Base-by-base conservation (phyloP, 495 filamentous ascomycete genomes). In the Penicillium taxi region DNA sequence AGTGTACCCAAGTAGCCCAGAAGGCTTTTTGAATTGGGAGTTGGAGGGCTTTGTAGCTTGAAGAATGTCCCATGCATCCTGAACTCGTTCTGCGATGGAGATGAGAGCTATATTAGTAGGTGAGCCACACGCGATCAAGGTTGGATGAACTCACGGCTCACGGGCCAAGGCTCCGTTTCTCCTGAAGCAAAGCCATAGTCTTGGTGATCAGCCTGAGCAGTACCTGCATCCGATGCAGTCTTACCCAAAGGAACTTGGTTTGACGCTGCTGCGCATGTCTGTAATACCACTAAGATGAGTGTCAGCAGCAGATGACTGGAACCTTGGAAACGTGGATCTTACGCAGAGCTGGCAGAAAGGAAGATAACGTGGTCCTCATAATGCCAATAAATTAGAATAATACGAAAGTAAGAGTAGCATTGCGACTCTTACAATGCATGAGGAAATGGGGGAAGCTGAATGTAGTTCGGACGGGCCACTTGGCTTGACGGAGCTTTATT, bases 401-500 rank as follows among this genome's bases (percentile, higher is more conserved):
- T 30, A 43, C 6, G 33, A 32, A 23, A 50, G 33, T 52, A 39
- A 58, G 55, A 58, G 45, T 58, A 55, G 53, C 66, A 69, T 69
- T 51, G 58, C 63, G 65, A 62, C 56, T 34, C 43, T 26, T 32
- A 26, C 4, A 22, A 19, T 25, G 25, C 19, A 36, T 21, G 16
- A 13, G 36, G 33, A 29, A 19, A 25, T 27, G 12, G 13, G 31
- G 28, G 26, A 26, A 26, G 38, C 41, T 55, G 45, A n/a, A 55
- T 48, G 44, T 48, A 40, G 42, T 50, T 40, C 37, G 37, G 52
- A 58, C 52, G 49, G 61, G 63, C 61, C 63, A 67, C 63, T 59
- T 67, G 63, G 56, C 61, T 52, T 49, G 47, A 59, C 63, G 59
- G 61, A 60, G 57, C 42, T 62, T 63, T 51, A 56, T 67, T 67